These are phyloP conservation scores for Mortierella alpina DNA, from an alignment of 192 early-diverging fungal species.

Conservation along the genomic window DNA sequence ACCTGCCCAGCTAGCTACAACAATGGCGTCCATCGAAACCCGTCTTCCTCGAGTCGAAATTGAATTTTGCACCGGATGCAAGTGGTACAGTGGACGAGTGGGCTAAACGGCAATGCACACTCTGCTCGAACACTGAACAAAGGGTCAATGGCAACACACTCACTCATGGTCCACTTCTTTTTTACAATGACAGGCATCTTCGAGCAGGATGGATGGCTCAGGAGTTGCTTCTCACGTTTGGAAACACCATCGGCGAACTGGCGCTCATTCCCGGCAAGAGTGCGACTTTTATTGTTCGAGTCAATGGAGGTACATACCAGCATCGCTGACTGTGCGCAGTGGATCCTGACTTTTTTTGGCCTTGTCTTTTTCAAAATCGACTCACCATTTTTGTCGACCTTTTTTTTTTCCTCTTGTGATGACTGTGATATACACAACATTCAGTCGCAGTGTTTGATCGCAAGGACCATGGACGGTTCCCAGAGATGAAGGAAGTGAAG, in stretches of 20 bases:
- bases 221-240: slow-evolving; percentile 76
- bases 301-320: slow-evolving; percentile 58
- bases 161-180: slow-evolving; percentile 3
- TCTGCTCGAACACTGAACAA: not conserved
- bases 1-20: too few species aligned
- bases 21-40: slow-evolving; percentile 26
- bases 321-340: not conserved
- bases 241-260: slow-evolving; percentile 70
- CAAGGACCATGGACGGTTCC: slow-evolving; percentile 72
- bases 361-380: not conserved
- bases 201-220: slow-evolving; percentile 76
- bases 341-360: not conserved
- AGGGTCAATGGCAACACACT: not conserved
- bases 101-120: not conserved
- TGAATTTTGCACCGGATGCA: slow-evolving; percentile 57
- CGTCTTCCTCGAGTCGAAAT: slow-evolving; percentile 55
- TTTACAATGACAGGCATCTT: slow-evolving; percentile 34
- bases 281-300: slow-evolving; percentile 61
- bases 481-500: slow-evolving; percentile 82
- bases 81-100: slow-evolving; percentile 38
- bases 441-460: slow-evolving; percentile 72
- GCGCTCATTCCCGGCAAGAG: slow-evolving; percentile 70
- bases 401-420: slow-evolving; percentile 5
- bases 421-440: not conserved
- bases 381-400: not conserved